Base-by-base conservation (phyloP, 2,329 filamentous ascomycete genomes). In the Alternaria longipes region DNA sequence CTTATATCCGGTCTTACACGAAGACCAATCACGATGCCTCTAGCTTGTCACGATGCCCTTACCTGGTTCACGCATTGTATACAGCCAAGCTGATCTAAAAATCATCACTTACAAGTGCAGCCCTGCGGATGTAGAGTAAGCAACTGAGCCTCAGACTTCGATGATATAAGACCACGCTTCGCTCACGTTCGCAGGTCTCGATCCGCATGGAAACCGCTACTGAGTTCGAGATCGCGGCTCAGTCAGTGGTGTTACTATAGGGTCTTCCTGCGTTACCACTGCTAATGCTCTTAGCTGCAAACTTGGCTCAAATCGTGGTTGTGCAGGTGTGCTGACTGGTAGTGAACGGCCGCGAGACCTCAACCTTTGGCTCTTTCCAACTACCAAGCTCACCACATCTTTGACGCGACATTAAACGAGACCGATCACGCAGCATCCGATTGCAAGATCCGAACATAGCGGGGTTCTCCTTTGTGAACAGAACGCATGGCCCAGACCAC, bases 261-360 rank as follows among this genome's bases (percentile, higher is more conserved):
- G 22, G 22, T 38, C 22, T 28, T 55, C 42, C 28, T 47, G 45
- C 22, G 53, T 38, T 47, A 55, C 22, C 32, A 40, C 18, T 30
- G 34, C 53, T 46, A 55, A 18, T 30, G 32, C 32, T 47, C 11
- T 40, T 55, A 24, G 46, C 42, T 30, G 44, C 42, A n/a, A 26
- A 30, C 12, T 16, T 28, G 44, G 24, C 32, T 28, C 24, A 46
- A 20, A 42, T 40, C 5, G 16, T 40, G 32, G 46, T 55, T 18
- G 53, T 55, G 44, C 53, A 55, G 53, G 16, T 26, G 44, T 46
- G 22, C 42, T n/a, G 42, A 55, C 42, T 46, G 18, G 41, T 30
- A 40, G 7, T 8, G 38, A 36, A 34, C 7, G 24, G 42, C 24
- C 30, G 8, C 24, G 5, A 14, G 18, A 18, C 42, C 22, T 47